Conservation (phyloP, 192 early-diverging fungal genomes). For the Entomortierella parvispora region DNA sequence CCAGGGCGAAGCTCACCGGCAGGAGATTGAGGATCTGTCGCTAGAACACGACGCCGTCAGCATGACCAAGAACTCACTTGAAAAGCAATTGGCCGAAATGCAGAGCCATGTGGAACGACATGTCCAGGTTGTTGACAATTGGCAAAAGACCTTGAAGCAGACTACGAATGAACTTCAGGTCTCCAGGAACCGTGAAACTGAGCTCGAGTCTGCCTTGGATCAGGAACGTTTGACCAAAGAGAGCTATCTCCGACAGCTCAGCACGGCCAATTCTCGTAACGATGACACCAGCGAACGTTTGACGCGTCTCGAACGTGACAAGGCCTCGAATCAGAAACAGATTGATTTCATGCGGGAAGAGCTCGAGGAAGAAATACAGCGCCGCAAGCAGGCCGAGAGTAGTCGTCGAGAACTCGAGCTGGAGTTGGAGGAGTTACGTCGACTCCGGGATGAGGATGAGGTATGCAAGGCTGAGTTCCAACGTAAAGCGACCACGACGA, state of each 20-base stretch:
- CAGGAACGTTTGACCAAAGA: conserved; percentile 50
- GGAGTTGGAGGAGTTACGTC: conserved; percentile 37
- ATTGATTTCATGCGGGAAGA: conserved; percentile 47
- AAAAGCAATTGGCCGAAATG: conserved; percentile 44
- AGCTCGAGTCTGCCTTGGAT: conserved; percentile 42
- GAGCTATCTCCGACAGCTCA: conserved; percentile 41
- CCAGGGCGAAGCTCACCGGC: conserved; percentile 57
- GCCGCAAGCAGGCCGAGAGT: conserved; percentile 40
- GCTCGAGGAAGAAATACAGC: conserved; percentile 44
- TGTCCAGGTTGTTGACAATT: conserved; percentile 39
- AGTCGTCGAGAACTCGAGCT: conserved; percentile 42
- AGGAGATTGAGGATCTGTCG: conserved; percentile 61
- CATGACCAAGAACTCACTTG: conserved; percentile 30
- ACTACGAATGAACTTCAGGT: conserved; percentile 46
- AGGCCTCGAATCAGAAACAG: conserved; percentile 46
- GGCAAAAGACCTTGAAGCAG: conserved; percentile 44
- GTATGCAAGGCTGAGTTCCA: conserved; percentile 46
- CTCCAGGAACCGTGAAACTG: conserved; percentile 36
- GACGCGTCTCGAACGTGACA: conserved; percentile 45
- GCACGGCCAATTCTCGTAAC: conserved; percentile 50
- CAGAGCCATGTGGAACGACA: conserved; percentile 43
- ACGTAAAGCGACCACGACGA: conserved; percentile 28
- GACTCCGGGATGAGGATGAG: conserved; percentile 40
- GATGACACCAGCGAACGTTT: conserved; percentile 45
- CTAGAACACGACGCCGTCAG: conserved; percentile 39